These are phyloP conservation scores for Neoascochyta sp. DNA, from an alignment of 2,329 filamentous ascomycete species.

Conservation along the genomic window DNA sequence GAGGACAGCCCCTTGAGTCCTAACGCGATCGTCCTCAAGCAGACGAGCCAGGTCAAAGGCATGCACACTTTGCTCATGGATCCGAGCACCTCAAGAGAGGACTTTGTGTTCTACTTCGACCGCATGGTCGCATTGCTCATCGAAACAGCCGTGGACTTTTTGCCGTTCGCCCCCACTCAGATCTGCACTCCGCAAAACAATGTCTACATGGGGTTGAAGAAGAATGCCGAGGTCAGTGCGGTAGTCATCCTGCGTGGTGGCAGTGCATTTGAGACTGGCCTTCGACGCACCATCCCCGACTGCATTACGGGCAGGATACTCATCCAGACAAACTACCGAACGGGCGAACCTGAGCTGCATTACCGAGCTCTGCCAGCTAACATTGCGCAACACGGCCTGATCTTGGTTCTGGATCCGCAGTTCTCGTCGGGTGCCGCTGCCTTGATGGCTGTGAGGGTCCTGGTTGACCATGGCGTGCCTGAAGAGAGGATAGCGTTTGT, in stretches of 20 bases:
- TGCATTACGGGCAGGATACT: conserved; percentile 84
- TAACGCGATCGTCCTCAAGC: conserved; percentile 69
- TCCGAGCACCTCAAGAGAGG: conserved; percentile 72
- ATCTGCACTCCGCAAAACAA: conserved; percentile 69
- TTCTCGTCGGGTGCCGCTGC: conserved; percentile 85
- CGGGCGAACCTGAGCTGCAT: conserved; percentile 85
- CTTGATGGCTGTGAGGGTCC: conserved; percentile 93
- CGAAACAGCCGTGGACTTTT: conserved; percentile 57
- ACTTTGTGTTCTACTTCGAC: conserved; percentile 98
- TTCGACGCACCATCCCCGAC: conserved; percentile 88
- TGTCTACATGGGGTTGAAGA: conserved; percentile 67
- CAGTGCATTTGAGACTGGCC: conserved; percentile 78
- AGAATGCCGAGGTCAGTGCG: conserved; percentile 63
- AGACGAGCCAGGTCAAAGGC: conserved; percentile 75
- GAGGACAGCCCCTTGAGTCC: conserved; percentile 69
- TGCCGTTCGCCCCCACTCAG: conserved; percentile 61
- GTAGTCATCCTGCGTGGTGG: conserved; percentile 87
- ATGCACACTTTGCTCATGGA: conserved; percentile 91
- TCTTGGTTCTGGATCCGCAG: conserved; percentile 86
- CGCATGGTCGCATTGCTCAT: conserved; percentile 79
- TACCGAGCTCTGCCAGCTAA: conserved; percentile 73
- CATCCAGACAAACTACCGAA: conserved; percentile 72
- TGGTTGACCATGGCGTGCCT: conserved; percentile 87
- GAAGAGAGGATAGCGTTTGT: conserved; percentile 86
- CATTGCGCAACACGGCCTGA: conserved; percentile 70